Conservation (phyloP, 768 basidiomycete species). For the Amanita fuliginea region DNA sequence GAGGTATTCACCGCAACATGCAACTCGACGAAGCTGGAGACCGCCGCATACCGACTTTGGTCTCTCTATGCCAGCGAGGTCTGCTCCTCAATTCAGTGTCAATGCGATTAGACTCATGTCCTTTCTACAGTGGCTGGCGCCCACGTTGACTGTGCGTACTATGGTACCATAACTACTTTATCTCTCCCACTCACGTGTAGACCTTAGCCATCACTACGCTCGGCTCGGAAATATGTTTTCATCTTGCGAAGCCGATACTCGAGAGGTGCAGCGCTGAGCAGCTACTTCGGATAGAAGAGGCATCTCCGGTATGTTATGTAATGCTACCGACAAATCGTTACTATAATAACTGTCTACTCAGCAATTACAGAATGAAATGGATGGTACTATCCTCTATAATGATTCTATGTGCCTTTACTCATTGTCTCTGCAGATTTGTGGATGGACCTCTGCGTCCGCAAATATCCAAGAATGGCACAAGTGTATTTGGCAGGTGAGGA, state of each 20-base stretch:
- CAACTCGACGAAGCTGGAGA: slow-evolving; percentile 3
- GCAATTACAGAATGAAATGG: slow-evolving; percentile 46
- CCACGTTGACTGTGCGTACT: slow-evolving; percentile 48
- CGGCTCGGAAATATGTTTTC: slow-evolving; percentile 50
- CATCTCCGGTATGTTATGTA: slow-evolving; percentile 50
- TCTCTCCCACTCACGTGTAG: slow-evolving; percentile 1
- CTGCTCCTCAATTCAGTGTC: slow-evolving; percentile 13
- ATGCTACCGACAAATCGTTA: neutral
- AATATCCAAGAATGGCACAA: slow-evolving; percentile 44
- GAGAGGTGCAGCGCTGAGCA: slow-evolving; percentile 64
- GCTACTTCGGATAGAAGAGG: slow-evolving; percentile 54
- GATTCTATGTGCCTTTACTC: neutral
- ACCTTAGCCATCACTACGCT: slow-evolving; percentile 51
- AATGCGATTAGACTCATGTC: neutral
- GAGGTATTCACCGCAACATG: neutral
- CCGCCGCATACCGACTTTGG: slow-evolving; percentile 49
- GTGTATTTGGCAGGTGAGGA: slow-evolving; percentile 29
- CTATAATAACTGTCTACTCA: slow-evolving; percentile 14
- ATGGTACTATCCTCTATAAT: slow-evolving; percentile 26
- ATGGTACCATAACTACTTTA: neutral
- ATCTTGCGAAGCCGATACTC: slow-evolving; percentile 62
- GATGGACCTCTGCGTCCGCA: slow-evolving; percentile 51
- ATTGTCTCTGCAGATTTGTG: slow-evolving; percentile 41
- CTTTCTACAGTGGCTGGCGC: slow-evolving; percentile 37
- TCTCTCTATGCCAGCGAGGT: slow-evolving; percentile 68